These are phyloP conservation scores for Thuja plicata DNA, from an alignment of 83 land plant genomes.

Conservation along the genomic window DNA sequence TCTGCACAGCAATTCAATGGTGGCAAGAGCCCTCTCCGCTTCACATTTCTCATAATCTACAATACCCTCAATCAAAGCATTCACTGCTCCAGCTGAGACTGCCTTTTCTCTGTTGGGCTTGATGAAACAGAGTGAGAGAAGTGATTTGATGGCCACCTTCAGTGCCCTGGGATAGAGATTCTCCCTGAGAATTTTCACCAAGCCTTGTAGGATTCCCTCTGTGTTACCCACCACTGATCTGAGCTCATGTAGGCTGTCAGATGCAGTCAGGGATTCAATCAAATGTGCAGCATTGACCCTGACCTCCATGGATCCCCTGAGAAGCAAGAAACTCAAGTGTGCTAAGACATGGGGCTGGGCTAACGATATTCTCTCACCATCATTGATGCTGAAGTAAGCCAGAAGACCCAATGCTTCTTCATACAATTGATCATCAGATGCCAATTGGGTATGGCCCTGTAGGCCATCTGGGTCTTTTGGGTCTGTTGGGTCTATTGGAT, in stretches of 20 bases:
- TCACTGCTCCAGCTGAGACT: slow-evolving; percentile 40
- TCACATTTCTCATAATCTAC: slow-evolving; percentile 43
- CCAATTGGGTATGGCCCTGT: background rate
- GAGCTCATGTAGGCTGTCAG: slow-evolving; percentile 40
- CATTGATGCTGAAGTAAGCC: slow-evolving; percentile 38
- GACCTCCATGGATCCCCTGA: slow-evolving; percentile 45
- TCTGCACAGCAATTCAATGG: slow-evolving; percentile 65
- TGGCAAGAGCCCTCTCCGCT: slow-evolving; percentile 64
- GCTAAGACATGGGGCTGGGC: slow-evolving; percentile 27
- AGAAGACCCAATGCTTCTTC: slow-evolving; percentile 53
- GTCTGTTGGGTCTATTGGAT: slow-evolving; percentile 1
- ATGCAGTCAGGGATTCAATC: slow-evolving; percentile 53
- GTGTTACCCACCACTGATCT: slow-evolving; percentile 34
- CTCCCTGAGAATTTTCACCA: slow-evolving; percentile 34
- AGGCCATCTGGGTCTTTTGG: background rate
- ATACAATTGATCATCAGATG: slow-evolving; percentile 23
- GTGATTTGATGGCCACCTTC: slow-evolving; percentile 47
- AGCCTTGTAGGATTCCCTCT: slow-evolving; percentile 57
- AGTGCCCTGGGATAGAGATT: slow-evolving; percentile 28
- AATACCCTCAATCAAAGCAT: slow-evolving; percentile 30
- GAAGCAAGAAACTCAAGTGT: slow-evolving; percentile 24
- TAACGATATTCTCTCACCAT: slow-evolving; percentile 32
- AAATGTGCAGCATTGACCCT: slow-evolving; percentile 65
- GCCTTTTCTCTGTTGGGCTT: slow-evolving; percentile 47
- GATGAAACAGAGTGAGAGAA: slow-evolving; percentile 63